Percentiles rank a stretch among this genome's conserved stretches.
phyloP scores from a whole-genome alignment of 2,329 filamentous ascomycete genomes.

The Mycosphaerella arachidis region DNA sequence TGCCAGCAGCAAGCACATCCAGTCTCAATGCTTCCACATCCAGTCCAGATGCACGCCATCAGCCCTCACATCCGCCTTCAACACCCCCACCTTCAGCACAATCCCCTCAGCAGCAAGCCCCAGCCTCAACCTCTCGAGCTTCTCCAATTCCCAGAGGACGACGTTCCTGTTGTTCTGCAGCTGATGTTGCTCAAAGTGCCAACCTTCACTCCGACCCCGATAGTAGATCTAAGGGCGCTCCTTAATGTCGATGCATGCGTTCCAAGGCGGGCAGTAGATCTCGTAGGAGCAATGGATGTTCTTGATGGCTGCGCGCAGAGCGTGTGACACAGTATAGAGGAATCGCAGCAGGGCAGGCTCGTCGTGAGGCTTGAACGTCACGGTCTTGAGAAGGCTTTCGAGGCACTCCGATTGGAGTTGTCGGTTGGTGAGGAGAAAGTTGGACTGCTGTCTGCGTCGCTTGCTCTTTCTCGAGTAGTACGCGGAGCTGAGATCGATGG shows the following conservation, averaged over 20 bases:
- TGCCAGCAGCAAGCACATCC: not conserved
- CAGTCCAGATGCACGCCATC: not conserved
- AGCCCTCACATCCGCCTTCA: not conserved
- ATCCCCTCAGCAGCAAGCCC: not conserved
- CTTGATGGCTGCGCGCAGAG: not conserved
- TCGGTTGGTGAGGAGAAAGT: not conserved
- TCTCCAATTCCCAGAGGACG: not conserved
- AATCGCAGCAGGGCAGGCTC: not conserved
- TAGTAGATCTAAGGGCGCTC: not conserved
- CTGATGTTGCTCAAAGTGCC: not conserved
- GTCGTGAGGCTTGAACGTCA: not conserved
- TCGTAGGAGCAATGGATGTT: not conserved
- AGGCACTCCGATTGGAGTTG: not conserved
- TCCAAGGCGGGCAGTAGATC: not conserved
- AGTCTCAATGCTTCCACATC: not conserved
- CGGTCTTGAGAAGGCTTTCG: not conserved
- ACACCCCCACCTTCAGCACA: not conserved
- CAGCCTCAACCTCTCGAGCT: not conserved
- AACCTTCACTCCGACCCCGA: not conserved
- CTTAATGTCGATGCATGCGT: not conserved
- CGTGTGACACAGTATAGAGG: not conserved
- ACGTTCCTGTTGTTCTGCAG: not conserved
- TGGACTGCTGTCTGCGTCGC: not conserved
- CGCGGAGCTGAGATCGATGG: not conserved
- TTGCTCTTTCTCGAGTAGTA: not conserved